phyloP scores from a whole-genome alignment of 2,329 filamentous ascomycete genomes.

The Hymenoscyphus infarciens region DNA sequence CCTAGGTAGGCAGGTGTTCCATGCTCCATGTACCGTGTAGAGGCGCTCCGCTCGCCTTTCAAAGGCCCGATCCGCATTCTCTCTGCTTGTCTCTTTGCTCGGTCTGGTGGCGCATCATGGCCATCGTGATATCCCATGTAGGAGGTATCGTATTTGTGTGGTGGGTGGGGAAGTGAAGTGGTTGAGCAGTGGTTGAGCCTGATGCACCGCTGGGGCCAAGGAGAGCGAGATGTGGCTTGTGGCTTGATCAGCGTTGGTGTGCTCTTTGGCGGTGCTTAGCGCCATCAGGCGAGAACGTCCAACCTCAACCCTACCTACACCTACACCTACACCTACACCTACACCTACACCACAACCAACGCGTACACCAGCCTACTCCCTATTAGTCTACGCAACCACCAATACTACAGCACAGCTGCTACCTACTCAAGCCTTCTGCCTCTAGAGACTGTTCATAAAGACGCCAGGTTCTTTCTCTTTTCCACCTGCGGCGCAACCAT shows the following conservation, averaged over 20 bases:
- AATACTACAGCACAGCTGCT: background rate
- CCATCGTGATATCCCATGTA: conserved; percentile 1
- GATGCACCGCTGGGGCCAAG: background rate
- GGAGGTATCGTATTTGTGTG: background rate
- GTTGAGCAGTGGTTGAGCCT: background rate
- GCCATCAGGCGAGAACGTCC: background rate
- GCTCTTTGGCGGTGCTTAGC: background rate
- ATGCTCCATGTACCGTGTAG: background rate
- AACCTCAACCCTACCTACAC: background rate
- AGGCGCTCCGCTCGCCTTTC: background rate
- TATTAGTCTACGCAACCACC: background rate
- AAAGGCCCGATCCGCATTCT: conserved; percentile 13
- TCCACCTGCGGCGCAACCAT: background rate
- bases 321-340: too few species aligned
- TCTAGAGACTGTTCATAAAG: background rate
- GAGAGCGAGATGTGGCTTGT: conserved; percentile 2
- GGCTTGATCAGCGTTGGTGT: background rate
- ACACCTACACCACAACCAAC: too few species aligned
- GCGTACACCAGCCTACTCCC: background rate
- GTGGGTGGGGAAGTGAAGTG: background rate
- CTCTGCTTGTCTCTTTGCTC: background rate
- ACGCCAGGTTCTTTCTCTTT: too few species aligned
- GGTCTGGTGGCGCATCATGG: background rate
- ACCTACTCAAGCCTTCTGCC: conserved; percentile 1
- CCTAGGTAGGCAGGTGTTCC: background rate